Evolutionary conservation across 768 basidiomycete species (phyloP).

Genomic region (Tricholomella constricta): DNA sequence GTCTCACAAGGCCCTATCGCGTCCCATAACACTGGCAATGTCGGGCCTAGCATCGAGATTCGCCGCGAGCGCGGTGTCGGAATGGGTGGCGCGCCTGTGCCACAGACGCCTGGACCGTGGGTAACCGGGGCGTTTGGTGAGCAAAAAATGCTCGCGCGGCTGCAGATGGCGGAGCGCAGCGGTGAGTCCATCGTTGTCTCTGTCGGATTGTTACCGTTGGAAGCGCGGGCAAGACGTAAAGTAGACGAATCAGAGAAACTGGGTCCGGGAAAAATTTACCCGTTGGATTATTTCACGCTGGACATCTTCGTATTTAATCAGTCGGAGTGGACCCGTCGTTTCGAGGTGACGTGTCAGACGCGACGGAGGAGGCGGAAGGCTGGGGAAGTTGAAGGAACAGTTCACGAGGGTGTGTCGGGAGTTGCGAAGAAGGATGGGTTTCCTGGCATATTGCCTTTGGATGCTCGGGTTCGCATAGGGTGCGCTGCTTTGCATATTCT

Average conservation of each 20-base stretch:
- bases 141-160: constrained; percentile 31
- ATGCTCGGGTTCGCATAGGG: constrained; percentile 81
- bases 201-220: constrained; percentile 50
- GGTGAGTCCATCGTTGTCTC: constrained; percentile 72
- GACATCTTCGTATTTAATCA: constrained; percentile 90
- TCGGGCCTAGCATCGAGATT: constrained; percentile 66
- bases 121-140: constrained; percentile 48
- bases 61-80: constrained; percentile 55
- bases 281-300: constrained; percentile 73
- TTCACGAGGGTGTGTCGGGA: constrained; percentile 27
- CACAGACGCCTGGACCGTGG: constrained; percentile 59
- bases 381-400: constrained; percentile 21
- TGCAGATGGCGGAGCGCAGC: constrained; percentile 31
- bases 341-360: constrained; percentile 74
- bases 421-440: constrained; percentile 40
- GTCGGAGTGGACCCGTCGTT: constrained; percentile 71
- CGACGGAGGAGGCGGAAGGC: constrained; percentile 46
- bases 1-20: constrained; percentile 58
- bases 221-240: constrained; percentile 21
- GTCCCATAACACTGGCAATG: constrained; percentile 47
- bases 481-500: constrained; percentile 38
- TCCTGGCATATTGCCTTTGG: constrained; percentile 73
- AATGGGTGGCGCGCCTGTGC: constrained; percentile 33
- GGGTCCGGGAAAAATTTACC: constrained; percentile 58
- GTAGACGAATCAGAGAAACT: constrained; percentile 17